Conservation (phyloP, 805 yeast genomes). For the Metschnikowia lochheadii region DNA sequence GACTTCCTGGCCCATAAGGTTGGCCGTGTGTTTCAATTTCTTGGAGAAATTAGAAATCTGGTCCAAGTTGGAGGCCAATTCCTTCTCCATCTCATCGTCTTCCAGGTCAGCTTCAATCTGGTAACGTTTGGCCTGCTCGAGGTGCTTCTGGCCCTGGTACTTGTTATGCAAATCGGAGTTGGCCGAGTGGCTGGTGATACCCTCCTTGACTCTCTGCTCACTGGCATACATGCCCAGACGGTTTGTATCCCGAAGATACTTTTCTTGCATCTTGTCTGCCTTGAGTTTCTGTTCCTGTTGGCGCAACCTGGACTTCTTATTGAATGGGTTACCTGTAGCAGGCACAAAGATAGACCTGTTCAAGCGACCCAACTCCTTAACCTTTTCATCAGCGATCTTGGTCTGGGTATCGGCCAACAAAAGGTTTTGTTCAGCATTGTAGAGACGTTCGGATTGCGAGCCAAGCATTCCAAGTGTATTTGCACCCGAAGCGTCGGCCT, state of each 20-base stretch:
- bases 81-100: constrained; percentile 89
- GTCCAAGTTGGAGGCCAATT: constrained; percentile 77
- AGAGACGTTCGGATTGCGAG: constrained; percentile 83
- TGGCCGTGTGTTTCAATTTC: constrained; percentile 69
- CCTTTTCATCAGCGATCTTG: constrained; percentile 76
- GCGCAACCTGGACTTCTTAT: constrained; percentile 67
- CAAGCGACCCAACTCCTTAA: constrained; percentile 69
- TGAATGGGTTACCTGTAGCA: constrained; percentile 79
- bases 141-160: constrained; percentile 49
- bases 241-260: constrained; percentile 56
- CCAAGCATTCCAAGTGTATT: constrained; percentile 92
- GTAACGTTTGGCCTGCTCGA: constrained; percentile 61
- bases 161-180: constrained; percentile 38
- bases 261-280: constrained; percentile 57
- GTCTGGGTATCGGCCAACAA: constrained; percentile 79
- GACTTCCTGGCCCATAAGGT: constrained; percentile 70
- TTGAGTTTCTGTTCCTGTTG: constrained; percentile 70
- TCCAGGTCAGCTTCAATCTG: constrained; percentile 88
- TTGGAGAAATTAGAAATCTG: constrained; percentile 66
- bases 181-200: constrained; percentile 44
- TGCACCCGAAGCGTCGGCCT: constrained; percentile 43
- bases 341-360: constrained; percentile 82
- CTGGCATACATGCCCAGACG: constrained; percentile 57
- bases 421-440: constrained; percentile 72
- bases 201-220: constrained; percentile 64